Conservation (phyloP, 2,329 filamentous ascomycete species). For the Ophiostoma montium region DNA sequence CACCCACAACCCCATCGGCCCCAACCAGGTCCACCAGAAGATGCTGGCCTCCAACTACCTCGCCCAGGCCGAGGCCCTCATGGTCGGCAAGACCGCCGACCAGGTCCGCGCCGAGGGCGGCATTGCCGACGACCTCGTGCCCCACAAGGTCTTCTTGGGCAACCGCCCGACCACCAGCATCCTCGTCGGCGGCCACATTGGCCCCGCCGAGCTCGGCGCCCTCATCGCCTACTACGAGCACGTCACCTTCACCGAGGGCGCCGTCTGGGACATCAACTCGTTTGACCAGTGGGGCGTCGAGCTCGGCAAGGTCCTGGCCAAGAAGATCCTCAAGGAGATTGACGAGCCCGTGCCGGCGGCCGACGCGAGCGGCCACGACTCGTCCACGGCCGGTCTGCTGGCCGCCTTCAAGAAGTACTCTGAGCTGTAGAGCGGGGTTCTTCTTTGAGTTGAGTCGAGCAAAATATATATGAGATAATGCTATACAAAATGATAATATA, state of each 20-base stretch:
- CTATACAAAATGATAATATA: too few species aligned
- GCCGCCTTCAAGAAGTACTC: conserved; percentile 75
- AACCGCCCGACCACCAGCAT: conserved; percentile 96
- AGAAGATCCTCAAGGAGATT: conserved; percentile 78
- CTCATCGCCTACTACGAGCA: conserved; percentile 99
- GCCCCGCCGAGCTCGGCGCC: conserved; percentile 81
- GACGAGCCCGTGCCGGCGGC: conserved; percentile 46
- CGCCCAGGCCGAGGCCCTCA: conserved; percentile 74
- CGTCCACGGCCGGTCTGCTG: conserved; percentile 78
- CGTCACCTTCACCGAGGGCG: conserved; percentile 92
- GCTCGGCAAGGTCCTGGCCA: conserved; percentile 89
- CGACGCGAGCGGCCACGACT: conserved; percentile 61
- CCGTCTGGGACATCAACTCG: conserved; percentile 98
- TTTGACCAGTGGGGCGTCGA: conserved; percentile 99
- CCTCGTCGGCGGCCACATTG: conserved; percentile 78
- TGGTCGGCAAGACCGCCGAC: conserved; percentile 79
- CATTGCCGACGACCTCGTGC: conserved; percentile 55
- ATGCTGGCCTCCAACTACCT: conserved; percentile 91
- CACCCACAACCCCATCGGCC: conserved; percentile 88
- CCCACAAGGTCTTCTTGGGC: conserved; percentile 98
- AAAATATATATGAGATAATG: too few species aligned
- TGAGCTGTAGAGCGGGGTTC: conserved; percentile 27
- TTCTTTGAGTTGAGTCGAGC: too few species aligned
- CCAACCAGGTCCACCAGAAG: conserved; percentile 84
- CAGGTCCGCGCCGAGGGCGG: conserved; percentile 65